These are phyloP conservation scores for Colletotrichum destructivum DNA, from an alignment of 2,329 filamentous ascomycete genomes.

Conservation along the genomic window DNA sequence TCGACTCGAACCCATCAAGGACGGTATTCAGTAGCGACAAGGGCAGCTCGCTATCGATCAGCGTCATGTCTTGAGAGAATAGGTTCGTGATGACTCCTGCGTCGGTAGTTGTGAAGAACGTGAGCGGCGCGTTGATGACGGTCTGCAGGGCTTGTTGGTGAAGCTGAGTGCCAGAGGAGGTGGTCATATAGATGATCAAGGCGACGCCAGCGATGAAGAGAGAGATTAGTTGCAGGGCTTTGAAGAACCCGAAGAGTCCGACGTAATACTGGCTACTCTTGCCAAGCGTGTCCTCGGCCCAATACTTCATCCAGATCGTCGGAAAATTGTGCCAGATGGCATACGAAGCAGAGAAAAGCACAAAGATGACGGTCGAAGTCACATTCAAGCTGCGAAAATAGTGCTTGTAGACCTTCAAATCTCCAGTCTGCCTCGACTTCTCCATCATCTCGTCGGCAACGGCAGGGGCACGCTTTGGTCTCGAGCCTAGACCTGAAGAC, in stretches of 20 bases:
- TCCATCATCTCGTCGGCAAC: constrained; percentile 30
- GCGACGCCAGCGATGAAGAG: constrained; percentile 42
- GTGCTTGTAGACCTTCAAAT: constrained; percentile 46
- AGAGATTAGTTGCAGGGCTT: constrained; percentile 37
- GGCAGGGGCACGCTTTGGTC: constrained; percentile 21
- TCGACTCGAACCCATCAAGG: constrained; percentile 40
- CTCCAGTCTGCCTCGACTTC: constrained; percentile 40
- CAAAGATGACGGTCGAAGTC: constrained; percentile 1
- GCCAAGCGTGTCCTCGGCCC: constrained; percentile 46
- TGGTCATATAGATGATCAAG: constrained; percentile 44
- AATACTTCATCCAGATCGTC: constrained; percentile 52
- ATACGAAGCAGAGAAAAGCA: constrained; percentile 10
- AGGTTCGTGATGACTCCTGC: constrained; percentile 54
- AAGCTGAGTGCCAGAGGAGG: constrained; percentile 43
- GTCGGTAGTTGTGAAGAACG: constrained; percentile 55
- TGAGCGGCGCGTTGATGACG: constrained; percentile 51
- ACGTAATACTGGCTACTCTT: constrained; percentile 42
- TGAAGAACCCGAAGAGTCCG: constrained; percentile 44
- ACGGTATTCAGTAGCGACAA: constrained; percentile 47
- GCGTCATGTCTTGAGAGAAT: constrained; percentile 57
- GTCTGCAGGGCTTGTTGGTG: constrained; percentile 46
- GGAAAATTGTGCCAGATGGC: constrained; percentile 45
- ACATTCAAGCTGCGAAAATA: constrained; percentile 42
- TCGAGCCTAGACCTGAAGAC: neutral
- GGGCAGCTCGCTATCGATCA: constrained; percentile 54